Evolutionary conservation across 352 stramenopile genomes (phyloP).

Genomic region (Globisporangium heterothallicum): DNA sequence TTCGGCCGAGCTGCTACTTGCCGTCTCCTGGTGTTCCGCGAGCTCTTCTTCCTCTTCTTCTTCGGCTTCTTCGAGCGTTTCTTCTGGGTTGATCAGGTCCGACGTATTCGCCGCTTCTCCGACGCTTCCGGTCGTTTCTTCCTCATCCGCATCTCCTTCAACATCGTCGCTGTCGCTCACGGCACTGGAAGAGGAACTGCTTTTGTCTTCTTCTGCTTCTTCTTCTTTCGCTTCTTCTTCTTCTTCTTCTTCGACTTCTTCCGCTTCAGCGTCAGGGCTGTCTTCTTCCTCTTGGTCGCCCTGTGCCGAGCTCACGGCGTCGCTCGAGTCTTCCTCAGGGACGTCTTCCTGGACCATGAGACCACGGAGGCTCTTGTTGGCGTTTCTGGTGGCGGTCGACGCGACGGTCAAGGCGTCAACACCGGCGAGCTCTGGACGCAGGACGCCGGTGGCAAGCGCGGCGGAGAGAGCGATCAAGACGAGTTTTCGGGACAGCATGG

Average conservation of each 20-base stretch:
- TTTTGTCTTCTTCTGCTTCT: background rate
- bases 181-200: too few relatives aligned
- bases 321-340: too few relatives aligned
- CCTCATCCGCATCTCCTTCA: background rate
- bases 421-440: background rate
- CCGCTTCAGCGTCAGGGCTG: background rate
- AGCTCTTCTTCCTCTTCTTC: slow-evolving; percentile 5
- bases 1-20: too few relatives aligned
- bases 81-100: background rate
- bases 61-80: background rate
- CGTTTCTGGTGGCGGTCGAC: background rate
- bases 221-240: slow-evolving; percentile 1
- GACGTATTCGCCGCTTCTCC: background rate
- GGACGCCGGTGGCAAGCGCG: slow-evolving; percentile 2
- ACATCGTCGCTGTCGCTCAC: slow-evolving; percentile 1
- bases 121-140: background rate
- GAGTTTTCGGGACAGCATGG: slow-evolving; percentile 10
- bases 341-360: slow-evolving; percentile 3
- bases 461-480: slow-evolving; percentile 7
- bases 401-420: background rate
- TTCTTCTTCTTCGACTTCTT: background rate
- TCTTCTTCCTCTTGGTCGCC: too few relatives aligned
- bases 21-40: slow-evolving; percentile 5
- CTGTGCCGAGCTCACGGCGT: too few relatives aligned
- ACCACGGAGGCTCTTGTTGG: slow-evolving; percentile 3